phyloP scores from a whole-genome alignment of 805 yeast species.

The Myxozyma nipponensis region DNA sequence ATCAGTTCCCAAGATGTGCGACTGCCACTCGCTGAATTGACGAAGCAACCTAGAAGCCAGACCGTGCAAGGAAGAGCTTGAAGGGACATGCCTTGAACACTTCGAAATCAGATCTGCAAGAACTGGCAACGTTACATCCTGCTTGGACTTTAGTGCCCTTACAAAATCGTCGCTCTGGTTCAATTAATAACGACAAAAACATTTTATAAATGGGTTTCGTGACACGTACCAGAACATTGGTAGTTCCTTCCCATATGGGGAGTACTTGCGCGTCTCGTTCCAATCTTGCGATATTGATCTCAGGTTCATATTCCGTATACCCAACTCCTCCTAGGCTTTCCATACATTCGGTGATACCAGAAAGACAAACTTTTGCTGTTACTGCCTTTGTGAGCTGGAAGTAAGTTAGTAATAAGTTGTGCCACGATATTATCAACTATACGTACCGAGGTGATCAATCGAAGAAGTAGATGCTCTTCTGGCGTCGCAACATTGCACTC shows the following conservation, averaged over 20 bases:
- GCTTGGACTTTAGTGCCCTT: constrained; percentile 13
- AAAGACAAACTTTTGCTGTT: constrained; percentile 30
- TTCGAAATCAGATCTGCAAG: neutral
- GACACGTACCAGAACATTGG: constrained; percentile 32
- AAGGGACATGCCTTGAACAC: too few species aligned
- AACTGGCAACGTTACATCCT: neutral
- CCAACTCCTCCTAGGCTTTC: constrained; percentile 37
- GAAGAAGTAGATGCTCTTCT: constrained; percentile 27
- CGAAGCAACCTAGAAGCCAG: neutral
- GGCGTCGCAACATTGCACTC: constrained; percentile 23
- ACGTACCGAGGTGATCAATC: constrained; percentile 33
- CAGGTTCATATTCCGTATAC: constrained; percentile 35
- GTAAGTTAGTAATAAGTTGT: neutral
- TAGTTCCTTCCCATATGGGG: constrained; percentile 38
- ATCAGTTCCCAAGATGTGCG: neutral
- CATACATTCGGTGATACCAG: constrained; percentile 36
- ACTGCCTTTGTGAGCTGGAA: constrained; percentile 28
- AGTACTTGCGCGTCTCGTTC: constrained; percentile 35
- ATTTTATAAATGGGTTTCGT: neutral
- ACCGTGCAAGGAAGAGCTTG: neutral
- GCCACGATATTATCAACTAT: neutral
- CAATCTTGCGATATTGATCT: constrained; percentile 33
- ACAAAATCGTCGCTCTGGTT: constrained; percentile 30
- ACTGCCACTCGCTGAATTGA: constrained; percentile 6
- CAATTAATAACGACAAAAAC: neutral